These are phyloP conservation scores for Ploettnerulaceae sp. DNA, from an alignment of 2,329 filamentous ascomycete genomes.

Conservation along the genomic window DNA sequence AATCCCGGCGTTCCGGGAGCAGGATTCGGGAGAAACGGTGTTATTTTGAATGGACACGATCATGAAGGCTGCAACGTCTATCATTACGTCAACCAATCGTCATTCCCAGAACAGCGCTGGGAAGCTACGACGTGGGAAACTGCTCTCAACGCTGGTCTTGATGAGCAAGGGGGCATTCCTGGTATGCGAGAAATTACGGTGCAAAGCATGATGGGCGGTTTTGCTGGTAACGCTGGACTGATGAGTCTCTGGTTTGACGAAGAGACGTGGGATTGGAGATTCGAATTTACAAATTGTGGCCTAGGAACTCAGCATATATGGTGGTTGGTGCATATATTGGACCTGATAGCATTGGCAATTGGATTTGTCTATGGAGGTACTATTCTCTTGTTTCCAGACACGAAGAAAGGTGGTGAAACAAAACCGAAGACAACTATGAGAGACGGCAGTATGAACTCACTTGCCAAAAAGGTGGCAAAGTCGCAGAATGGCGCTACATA, in stretches of 20 bases:
- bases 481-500: too few relatives aligned
- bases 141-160: constrained; percentile 40
- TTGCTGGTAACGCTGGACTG: constrained; percentile 84
- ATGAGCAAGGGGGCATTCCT: constrained; percentile 43
- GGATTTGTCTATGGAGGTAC: constrained; percentile 15
- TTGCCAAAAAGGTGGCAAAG: too few relatives aligned
- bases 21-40: constrained; percentile 65
- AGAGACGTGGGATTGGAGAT: constrained; percentile 67
- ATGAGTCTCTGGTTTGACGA: constrained; percentile 86
- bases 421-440: too few relatives aligned
- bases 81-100: constrained; percentile 71
- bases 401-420: too few relatives aligned
- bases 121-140: constrained; percentile 45
- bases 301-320: constrained; percentile 86
- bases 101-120: constrained; percentile 27
- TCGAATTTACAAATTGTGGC: constrained; percentile 73
- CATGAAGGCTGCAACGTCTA: constrained; percentile 90
- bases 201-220: constrained; percentile 97
- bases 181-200: constrained; percentile 87
- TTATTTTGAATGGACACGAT: constrained; percentile 90
- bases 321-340: constrained; percentile 82
- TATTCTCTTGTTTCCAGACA: background rate
- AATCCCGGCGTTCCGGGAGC: constrained; percentile 51
- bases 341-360: constrained; percentile 36
- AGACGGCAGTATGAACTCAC: too few relatives aligned